Evolutionary conservation across 2,329 filamentous ascomycete species (phyloP), one percentile per base, ranked within the genome.

Genomic region (Fusarium globosum): DNA sequence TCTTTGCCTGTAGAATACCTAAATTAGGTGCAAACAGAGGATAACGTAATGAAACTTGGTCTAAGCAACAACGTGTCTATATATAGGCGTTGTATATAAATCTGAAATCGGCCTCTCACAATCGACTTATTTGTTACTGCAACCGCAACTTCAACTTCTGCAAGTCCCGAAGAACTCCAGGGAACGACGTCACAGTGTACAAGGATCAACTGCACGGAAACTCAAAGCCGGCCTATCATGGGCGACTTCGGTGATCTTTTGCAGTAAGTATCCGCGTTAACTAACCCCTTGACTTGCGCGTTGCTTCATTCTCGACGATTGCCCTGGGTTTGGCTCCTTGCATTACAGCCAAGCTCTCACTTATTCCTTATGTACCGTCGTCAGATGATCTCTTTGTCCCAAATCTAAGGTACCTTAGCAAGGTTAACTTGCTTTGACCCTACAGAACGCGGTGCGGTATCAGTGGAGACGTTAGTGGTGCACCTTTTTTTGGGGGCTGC

Each of bases 141-240:
- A 36, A 28, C 23, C 33, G 33, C n/a, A 59, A 43, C 23, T 30
- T 11, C 38, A 55, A 39, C 28, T 30, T 23, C 38, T 59, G 26
- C 53, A 67, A 68, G 26, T 43, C 42, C 56, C 48, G 36, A 56
- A 65, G 30, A 72, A 61, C 36, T 53, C 49, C 36, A 55, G 39
- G 57, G 53, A 49, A 49, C 65, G 58, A 75, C 72, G 72, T 74
- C 72, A 69, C 66, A 71, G 56, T 46, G 69, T 53, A 68, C 72
- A 71, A 46, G 72, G 72, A 57, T 74, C 56, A 30, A 26, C 67
- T 69, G 51, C 51, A 48, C 26, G 18, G 36, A 49, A 69, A 70
- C 63, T 52, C 59, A 62, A 52, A 33, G 33, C 55, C 48, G 53
- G 45, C 72, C 72, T 68, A 74, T 75, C 71, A 74, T 57, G 60